Evolutionary conservation across 1,284 basidiomycete species (phyloP), one percentile per base, ranked within the genome.

Genomic region (Neolentinus lepideus): DNA sequence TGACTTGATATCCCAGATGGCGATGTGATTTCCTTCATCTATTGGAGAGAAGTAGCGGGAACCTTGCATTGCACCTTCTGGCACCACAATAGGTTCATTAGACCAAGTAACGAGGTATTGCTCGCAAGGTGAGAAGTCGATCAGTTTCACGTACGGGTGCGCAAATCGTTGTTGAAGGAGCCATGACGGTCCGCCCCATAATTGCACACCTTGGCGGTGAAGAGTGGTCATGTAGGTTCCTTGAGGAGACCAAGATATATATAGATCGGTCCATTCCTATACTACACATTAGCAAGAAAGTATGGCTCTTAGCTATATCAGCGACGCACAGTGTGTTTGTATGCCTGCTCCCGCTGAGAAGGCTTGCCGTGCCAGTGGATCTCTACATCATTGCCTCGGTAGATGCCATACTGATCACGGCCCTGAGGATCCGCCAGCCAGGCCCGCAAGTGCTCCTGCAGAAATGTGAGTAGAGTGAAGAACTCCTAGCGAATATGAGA

Each of bases 61-160:
- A 29, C 90, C 90, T 72, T 92, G 86, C 56, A 83, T 75, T 46
- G 90, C 87, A 60, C 86, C 87, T 60, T 92, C 89, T 38, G 90
- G 88, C 35, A 95, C 89, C 57, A 88, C 80, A 64, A 99, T 96
- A 21, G 95, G 88, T 64, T 98, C 93, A 64, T 94, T 90, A 8
- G 97, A 98, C 94, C 96, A 99, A 45, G 97, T 99, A 64, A 98
- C 92, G 61, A 99, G 77, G 75, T 97, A 99, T 62, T 92, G 88
- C 73, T 99, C 97, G 76, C 91, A 92, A 3, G 97, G 95, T 26
- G 95, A 98, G 73, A 99, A 99, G 74, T 98, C 95, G 66, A 99
- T 88, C 50, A 99, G 80, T 70, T 95, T 94, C 64, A 96, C 94
- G 58, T 96, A 82, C 10, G 95, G 94, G 72, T 99, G 97, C 31